Conservation (phyloP, 1,284 basidiomycete species). For the Ceratorhiza oryzae-sativae region DNA sequence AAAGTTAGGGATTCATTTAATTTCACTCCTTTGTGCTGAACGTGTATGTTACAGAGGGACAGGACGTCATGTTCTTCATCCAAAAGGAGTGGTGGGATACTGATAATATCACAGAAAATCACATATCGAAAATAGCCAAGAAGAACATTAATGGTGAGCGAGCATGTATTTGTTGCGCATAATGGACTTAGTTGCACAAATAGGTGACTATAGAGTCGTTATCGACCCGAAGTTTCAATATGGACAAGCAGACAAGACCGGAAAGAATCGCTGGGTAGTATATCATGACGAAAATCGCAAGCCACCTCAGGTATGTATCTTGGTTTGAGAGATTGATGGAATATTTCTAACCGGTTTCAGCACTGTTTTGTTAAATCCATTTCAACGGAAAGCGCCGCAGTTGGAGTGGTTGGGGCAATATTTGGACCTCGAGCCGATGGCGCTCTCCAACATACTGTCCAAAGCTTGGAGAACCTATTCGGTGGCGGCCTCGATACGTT, state of each 20-base stretch:
- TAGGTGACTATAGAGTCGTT: not conserved
- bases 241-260: not conserved
- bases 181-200: not conserved
- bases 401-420: no score
- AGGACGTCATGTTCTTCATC: slow-evolving; percentile 3
- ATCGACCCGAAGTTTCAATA: slow-evolving; percentile 4
- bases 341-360: not conserved
- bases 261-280: slow-evolving; percentile 6
- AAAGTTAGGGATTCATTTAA: not conserved
- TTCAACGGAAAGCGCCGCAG: no score
- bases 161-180: not conserved
- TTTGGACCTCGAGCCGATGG: no score
- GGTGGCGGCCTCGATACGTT: no score
- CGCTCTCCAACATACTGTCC: no score
- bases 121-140: not conserved
- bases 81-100: slow-evolving; percentile 5
- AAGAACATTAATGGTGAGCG: not conserved
- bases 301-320: slow-evolving; percentile 1
- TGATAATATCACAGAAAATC: not conserved
- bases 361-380: not conserved
- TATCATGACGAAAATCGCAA: slow-evolving; percentile 1
- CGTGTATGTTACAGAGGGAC: not conserved
- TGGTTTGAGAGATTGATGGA: not conserved
- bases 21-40: not conserved
- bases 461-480: no score